Conservation (phyloP, 139 green algal species). For the Eudorina sp. region DNA sequence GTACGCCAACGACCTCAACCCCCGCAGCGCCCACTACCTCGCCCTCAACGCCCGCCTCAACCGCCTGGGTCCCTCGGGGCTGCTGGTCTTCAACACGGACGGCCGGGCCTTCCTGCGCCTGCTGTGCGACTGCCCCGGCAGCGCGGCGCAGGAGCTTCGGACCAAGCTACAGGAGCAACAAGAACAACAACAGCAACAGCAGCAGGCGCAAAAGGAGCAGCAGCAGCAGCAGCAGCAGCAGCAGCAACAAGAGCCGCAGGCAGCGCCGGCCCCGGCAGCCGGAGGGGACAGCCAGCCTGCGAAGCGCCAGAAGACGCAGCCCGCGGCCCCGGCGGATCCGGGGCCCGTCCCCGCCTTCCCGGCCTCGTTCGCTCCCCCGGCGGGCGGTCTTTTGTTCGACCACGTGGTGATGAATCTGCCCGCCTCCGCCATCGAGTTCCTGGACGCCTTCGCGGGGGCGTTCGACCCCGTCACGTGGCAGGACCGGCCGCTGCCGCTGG, state of each 20-base stretch:
- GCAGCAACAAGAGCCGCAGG: not conserved
- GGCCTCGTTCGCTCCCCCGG: not conserved
- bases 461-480: slow-evolving; percentile 80
- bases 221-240: not conserved
- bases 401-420: slow-evolving; percentile 95
- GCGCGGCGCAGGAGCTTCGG: slow-evolving; percentile 10
- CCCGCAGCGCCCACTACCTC: slow-evolving; percentile 83
- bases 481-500: slow-evolving; percentile 75
- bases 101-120: slow-evolving; percentile 82
- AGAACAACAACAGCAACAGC: slow-evolving; percentile 15
- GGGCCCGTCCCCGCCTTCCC: not conserved
- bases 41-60: slow-evolving; percentile 86
- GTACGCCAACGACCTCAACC: slow-evolving; percentile 98
- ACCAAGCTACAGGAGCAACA: slow-evolving; percentile 5
- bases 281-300: not conserved
- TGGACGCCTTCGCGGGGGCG: slow-evolving; percentile 85
- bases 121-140: slow-evolving; percentile 56
- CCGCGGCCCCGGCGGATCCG: not conserved
- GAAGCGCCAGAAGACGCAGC: slow-evolving; percentile 3
- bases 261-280: not conserved
- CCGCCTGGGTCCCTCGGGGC: slow-evolving; percentile 58
- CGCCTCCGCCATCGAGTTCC: slow-evolving; percentile 89
- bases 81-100: slow-evolving; percentile 84
- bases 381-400: slow-evolving; percentile 53
- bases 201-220: not conserved